These are phyloP conservation scores for Bretziella fagacearum DNA, from an alignment of 2,329 filamentous ascomycete species.

Conservation along the genomic window DNA sequence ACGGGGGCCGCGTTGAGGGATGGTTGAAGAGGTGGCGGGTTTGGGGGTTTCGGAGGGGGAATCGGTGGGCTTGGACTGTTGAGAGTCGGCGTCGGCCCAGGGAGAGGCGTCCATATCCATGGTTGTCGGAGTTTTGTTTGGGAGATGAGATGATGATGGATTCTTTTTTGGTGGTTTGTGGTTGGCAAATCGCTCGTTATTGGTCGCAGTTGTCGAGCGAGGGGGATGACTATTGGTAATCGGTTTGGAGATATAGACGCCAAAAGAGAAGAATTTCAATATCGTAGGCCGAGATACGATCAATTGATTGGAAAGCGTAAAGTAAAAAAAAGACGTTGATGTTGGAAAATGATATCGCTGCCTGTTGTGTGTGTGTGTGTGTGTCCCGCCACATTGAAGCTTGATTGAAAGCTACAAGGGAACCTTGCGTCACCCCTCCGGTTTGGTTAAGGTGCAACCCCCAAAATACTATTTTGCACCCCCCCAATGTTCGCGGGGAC, in stretches of 20 bases:
- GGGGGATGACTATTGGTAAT: background rate
- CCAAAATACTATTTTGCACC: background rate
- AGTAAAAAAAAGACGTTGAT: no score
- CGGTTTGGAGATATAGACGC: background rate
- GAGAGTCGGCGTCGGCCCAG: conserved; percentile 31
- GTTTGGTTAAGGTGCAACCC: background rate
- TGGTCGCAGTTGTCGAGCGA: background rate
- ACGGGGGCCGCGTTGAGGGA: conserved; percentile 15
- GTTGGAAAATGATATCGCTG: background rate
- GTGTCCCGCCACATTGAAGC: background rate
- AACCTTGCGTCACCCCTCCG: conserved; percentile 9
- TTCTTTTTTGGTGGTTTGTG: background rate
- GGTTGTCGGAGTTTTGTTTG: conserved; percentile 12
- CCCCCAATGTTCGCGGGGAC: no score
- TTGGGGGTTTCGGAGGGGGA: background rate
- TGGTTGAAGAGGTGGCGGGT: conserved; percentile 19
- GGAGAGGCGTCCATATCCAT: conserved; percentile 38
- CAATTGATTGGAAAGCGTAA: no score
- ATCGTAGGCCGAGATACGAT: no score
- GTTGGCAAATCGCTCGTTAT: background rate
- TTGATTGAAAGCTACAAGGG: background rate
- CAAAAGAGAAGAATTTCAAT: background rate
- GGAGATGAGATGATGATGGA: background rate
- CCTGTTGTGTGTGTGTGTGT: background rate
- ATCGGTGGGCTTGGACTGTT: conserved; percentile 20